phyloP scores from a whole-genome alignment of 192 early-diverging fungal species.

The Coemansia sp. region DNA sequence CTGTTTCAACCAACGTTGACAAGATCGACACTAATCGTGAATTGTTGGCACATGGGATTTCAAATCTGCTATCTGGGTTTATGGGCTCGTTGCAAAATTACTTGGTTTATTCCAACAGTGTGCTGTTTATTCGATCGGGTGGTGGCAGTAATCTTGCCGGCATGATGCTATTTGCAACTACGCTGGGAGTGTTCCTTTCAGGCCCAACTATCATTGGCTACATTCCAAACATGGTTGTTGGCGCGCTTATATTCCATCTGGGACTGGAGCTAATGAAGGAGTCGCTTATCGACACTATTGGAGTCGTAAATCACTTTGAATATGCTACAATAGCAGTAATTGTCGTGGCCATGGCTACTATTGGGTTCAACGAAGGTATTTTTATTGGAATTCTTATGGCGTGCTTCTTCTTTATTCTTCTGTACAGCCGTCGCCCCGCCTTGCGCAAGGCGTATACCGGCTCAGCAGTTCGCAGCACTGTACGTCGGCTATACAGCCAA shows the following conservation, averaged over 20 bases:
- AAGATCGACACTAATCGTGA: slow-evolving; percentile 91
- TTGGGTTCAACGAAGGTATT: slow-evolving; percentile 98
- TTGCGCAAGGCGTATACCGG: slow-evolving; percentile 68
- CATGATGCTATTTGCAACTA: slow-evolving; percentile 72
- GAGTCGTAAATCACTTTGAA: slow-evolving; percentile 80
- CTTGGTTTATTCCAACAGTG: slow-evolving; percentile 87
- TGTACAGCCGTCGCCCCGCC: slow-evolving; percentile 64
- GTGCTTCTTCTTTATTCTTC: slow-evolving; percentile 90
- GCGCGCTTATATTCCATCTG: slow-evolving; percentile 92
- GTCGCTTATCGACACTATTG: slow-evolving; percentile 82
- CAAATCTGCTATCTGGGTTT: slow-evolving; percentile 80
- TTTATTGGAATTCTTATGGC: slow-evolving; percentile 89
- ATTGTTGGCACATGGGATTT: slow-evolving; percentile 87
- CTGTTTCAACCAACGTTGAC: slow-evolving; percentile 84
- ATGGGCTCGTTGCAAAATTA: slow-evolving; percentile 83
- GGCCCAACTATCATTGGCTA: slow-evolving; percentile 86
- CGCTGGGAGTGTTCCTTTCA: slow-evolving; percentile 71
- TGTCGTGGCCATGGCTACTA: slow-evolving; percentile 77
- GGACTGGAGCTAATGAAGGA: slow-evolving; percentile 93
- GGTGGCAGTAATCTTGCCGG: slow-evolving; percentile 85
- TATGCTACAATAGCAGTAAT: slow-evolving; percentile 87
- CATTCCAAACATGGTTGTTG: slow-evolving; percentile 93
- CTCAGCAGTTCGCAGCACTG: slow-evolving; percentile 74
- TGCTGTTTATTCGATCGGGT: slow-evolving; percentile 91
- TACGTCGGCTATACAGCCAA: slow-evolving; percentile 84